Evolutionary conservation across 2,329 filamentous ascomycete species (phyloP).

Genomic region (Pleoardoris graminearum): DNA sequence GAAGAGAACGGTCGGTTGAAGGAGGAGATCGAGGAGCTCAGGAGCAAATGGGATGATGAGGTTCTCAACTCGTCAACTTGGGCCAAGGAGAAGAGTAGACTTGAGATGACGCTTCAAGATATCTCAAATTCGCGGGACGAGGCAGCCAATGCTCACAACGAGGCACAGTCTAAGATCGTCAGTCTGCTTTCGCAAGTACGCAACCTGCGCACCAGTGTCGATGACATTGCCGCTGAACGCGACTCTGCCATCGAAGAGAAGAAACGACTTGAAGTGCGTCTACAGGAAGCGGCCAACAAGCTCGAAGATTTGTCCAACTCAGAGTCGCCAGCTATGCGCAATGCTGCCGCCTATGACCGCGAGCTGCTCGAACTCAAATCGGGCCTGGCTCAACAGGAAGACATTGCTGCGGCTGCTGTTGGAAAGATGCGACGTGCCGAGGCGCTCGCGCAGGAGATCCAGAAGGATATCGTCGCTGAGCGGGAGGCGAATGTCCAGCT

Average conservation of each 20-base stretch:
- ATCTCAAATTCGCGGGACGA: conserved; percentile 91
- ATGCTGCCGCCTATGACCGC: conserved; percentile 84
- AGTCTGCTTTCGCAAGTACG: conserved; percentile 88
- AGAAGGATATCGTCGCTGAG: conserved; percentile 87
- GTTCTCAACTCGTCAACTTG: conserved; percentile 96
- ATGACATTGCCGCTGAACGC: conserved; percentile 83
- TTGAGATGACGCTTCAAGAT: conserved; percentile 88
- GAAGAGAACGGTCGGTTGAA: conserved; percentile 84
- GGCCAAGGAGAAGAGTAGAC: conserved; percentile 94
- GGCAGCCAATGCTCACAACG: conserved; percentile 88
- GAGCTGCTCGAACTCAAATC: conserved; percentile 89
- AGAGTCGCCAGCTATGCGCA: conserved; percentile 83
- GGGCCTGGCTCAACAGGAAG: conserved; percentile 86
- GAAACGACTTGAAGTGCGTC: conserved; percentile 79
- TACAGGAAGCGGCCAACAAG: conserved; percentile 84
- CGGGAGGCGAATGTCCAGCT: conserved; percentile 79
- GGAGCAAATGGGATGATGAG: conserved; percentile 97
- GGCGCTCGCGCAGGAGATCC: conserved; percentile 81
- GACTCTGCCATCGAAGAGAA: conserved; percentile 87
- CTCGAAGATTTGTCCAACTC: conserved; percentile 86
- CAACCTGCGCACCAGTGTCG: conserved; percentile 77
- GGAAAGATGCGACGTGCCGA: conserved; percentile 98
- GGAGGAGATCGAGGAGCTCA: conserved; percentile 93
- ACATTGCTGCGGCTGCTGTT: conserved; percentile 86
- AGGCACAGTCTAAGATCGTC: conserved; percentile 91